phyloP scores from a whole-genome alignment of 768 basidiomycete genomes.

The Lyophyllum decastes region DNA sequence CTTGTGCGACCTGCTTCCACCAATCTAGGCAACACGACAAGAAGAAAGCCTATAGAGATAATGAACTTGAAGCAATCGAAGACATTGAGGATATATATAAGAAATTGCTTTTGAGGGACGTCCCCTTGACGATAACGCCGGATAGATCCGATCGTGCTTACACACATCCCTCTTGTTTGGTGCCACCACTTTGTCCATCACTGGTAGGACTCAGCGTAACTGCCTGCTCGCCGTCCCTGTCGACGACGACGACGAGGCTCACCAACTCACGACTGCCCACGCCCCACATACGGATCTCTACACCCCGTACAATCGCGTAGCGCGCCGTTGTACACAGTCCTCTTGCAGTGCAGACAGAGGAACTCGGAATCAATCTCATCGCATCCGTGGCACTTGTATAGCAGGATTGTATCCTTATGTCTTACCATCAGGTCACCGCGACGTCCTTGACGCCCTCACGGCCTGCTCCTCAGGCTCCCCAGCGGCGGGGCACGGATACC shows the following conservation, averaged over 20 bases:
- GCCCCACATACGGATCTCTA: not conserved
- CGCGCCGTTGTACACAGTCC: not conserved
- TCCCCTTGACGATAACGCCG: constrained; percentile 22
- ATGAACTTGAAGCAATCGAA: not conserved
- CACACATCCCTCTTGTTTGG: constrained; percentile 13
- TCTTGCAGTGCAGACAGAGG: constrained; percentile 3
- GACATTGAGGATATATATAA: too few species aligned
- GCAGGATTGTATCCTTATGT: constrained; percentile 24
- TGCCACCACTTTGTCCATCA: constrained; percentile 5
- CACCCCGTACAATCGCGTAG: constrained; percentile 3
- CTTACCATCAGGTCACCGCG: constrained; percentile 40
- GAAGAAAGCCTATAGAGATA: not conserved
- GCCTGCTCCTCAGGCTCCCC: constrained; percentile 74
- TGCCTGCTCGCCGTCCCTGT: constrained; percentile 7
- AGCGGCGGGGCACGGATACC: constrained; percentile 45
- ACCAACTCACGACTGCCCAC: constrained; percentile 4
- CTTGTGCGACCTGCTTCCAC: not conserved
- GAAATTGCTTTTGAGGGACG: not conserved
- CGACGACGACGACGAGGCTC: constrained; percentile 13
- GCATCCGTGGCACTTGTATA: not conserved
- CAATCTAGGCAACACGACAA: not conserved
- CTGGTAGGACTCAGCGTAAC: constrained; percentile 9
- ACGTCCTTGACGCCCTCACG: constrained; percentile 74
- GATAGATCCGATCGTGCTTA: constrained; percentile 22
- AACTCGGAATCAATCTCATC: constrained; percentile 4